Percentiles rank a stretch among this genome's conserved stretches.
Evolutionary conservation across 805 yeast species (phyloP).

Genomic region (Ogataea paraovalis): DNA sequence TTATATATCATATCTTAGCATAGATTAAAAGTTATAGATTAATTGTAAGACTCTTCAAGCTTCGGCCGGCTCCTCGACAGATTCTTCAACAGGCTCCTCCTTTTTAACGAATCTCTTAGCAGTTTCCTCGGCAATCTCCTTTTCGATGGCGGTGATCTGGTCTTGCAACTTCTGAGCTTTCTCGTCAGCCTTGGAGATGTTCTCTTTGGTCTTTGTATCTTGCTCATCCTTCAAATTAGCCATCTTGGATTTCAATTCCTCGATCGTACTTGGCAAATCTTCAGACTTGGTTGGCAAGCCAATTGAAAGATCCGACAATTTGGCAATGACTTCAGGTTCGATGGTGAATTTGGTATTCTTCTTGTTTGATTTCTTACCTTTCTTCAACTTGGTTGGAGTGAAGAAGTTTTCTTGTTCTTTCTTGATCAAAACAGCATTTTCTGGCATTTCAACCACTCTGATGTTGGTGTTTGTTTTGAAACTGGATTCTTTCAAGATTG

Average conservation of each 20-base stretch:
- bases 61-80: no score
- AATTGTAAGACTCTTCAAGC: no score
- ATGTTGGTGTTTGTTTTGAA: conserved; percentile 11
- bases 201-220: conserved; percentile 74
- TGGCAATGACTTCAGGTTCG: conserved; percentile 75
- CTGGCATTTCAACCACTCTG: conserved; percentile 58
- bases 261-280: conserved; percentile 63
- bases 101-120: conserved; percentile 5
- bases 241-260: conserved; percentile 68
- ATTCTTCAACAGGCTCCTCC: not conserved
- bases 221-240: conserved; percentile 65
- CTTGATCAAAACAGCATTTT: conserved; percentile 59
- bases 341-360: conserved; percentile 54
- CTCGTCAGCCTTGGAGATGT: conserved; percentile 40
- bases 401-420: conserved; percentile 58
- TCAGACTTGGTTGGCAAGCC: conserved; percentile 74
- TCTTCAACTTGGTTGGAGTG: conserved; percentile 45
- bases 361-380: conserved; percentile 46
- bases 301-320: conserved; percentile 71
- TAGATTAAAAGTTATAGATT: no score
- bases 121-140: conserved; percentile 26
- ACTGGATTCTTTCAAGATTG: conserved; percentile 11
- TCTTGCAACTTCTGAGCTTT: conserved; percentile 5
- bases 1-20: no score
- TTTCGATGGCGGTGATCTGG: conserved; percentile 16